Base-by-base conservation (phyloP, 176 grass and related monocot genomes). In the Elymus sibiricus region DNA sequence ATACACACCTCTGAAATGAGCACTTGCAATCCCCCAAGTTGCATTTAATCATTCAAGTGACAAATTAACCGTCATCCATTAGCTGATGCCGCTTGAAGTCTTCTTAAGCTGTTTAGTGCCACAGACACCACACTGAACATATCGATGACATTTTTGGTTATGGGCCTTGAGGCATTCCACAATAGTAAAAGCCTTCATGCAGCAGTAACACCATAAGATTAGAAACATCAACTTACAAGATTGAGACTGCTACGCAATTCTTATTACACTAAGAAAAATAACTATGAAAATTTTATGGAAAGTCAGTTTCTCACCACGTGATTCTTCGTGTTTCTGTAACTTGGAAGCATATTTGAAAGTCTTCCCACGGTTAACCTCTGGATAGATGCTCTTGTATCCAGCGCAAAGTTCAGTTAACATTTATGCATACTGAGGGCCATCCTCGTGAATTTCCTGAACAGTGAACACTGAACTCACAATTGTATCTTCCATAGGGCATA, bases 301-400 rank as follows among this genome's bases (percentile, higher is more conserved):
- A 29, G 13, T 35, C n/a, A 86, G 64, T 47, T n/a, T 76, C 81
- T 88, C 64, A 95, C 90, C 93, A 86, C 92, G 93, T 38, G 90
- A 95, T 67, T 92, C 66, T 29, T 90, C 87, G 0, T 95, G 93
- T 81, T 88, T 92, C 79, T 87, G 74, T 66, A 95, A 87, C 82
- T 92, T 88, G 70, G 90, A 94, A 72, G 85, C 84, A 85, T 83
- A 92, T 87, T 68, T 85, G 72, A 94, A 94, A 16, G 59, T 82
- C 74, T 92, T 94, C 73, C 87, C 87, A 80, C 90, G 92, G 70
- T 82, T 74, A 26, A 40, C 77, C 78, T 94, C 90, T 13, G 79
- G 70, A 72, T 88, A 95, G 19, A 88, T 67, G 24, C 90, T 88
- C 78, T 86, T 81, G 77, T 34, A 70, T 83, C 76, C 47, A 51